phyloP scores from a whole-genome alignment of 2,329 filamentous ascomycete genomes.

The Sclerotinia borealis region DNA sequence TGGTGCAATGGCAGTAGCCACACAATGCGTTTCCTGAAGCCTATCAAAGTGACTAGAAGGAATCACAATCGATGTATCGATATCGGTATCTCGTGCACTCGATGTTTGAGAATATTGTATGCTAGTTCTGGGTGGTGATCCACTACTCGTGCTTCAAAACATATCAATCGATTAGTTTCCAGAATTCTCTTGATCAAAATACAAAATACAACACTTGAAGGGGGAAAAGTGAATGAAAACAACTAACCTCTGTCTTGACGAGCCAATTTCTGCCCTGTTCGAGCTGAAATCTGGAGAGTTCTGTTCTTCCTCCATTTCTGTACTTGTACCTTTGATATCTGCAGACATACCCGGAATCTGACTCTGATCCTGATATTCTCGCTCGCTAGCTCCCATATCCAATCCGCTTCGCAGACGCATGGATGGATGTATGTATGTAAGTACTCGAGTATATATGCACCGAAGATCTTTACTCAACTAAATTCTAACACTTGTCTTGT shows the following conservation, averaged over 20 bases:
- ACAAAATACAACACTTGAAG: neutral
- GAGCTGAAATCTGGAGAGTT: neutral
- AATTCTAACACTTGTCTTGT: neutral
- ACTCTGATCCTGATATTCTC: neutral
- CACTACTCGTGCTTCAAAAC: neutral
- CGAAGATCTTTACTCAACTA: neutral
- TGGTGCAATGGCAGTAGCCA: neutral
- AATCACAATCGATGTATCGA: too few relatives aligned
- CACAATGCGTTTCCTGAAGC: neutral
- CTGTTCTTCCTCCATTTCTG: conserved; percentile 6
- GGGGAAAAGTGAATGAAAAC: neutral
- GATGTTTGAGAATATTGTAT: neutral
- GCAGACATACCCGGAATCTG: too few relatives aligned
- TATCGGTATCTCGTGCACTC: neutral
- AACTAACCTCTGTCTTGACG: neutral
- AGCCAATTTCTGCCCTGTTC: neutral
- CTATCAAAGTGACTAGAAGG: neutral
- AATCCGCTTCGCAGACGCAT: conserved; percentile 18
- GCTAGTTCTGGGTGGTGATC: neutral
- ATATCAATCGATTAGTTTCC: neutral
- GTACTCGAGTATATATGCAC: neutral
- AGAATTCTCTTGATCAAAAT: neutral
- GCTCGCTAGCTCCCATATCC: neutral
- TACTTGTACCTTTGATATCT: neutral
- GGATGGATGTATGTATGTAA: neutral